Base-by-base conservation (phyloP, 1,139 yeast genomes). In the Hansenula anomala region DNA sequence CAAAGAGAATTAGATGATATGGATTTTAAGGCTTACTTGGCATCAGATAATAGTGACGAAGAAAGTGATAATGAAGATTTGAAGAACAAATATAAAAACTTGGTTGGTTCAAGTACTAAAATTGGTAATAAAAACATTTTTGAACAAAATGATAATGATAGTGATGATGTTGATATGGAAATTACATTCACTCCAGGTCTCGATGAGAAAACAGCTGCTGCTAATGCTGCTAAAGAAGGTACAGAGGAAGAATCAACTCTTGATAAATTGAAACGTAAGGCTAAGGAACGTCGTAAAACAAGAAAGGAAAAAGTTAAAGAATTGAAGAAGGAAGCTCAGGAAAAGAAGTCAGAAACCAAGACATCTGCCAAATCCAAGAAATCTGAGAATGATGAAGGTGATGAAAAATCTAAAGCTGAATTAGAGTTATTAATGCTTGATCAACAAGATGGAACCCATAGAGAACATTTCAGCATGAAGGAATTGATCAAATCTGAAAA, bases 1-100 rank as follows among this genome's bases (percentile, higher is more conserved):
- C 95, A 87, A 56, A 81, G 84, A 59, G 98, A 94, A 57, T 73
- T 90, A 37, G 97, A 92, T 50, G 97, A 90, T 37, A 88, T 90
- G 94, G 98, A 94, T 60, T 84, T 90, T 66, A 81, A 88, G 56
- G 97, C 97, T 2, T 94, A 94, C 54, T 67, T 94, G 43, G 99
- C 98, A 0, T 83, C 95, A 36, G 96, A 86, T 54, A 78, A 85
- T 47, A 95, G 85, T 23, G 75, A 65, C 24, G 75, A 72, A 6
- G 81, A 67, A 25, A 71, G 61, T 14, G 66, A 58, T 10, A 66
- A 56, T 14, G 59, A 63, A 8, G 66, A 63, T 16, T 54, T 68
- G 47, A 78, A 74, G 49, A 75, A 71, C 46, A 87, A 83, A 56
- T 84, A 89, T 59, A 78, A 79, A 53, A 72, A 72, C 30, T 64